These are phyloP conservation scores for Casuarina glauca DNA, from an alignment of 306 rosid species.

Conservation along the genomic window DNA sequence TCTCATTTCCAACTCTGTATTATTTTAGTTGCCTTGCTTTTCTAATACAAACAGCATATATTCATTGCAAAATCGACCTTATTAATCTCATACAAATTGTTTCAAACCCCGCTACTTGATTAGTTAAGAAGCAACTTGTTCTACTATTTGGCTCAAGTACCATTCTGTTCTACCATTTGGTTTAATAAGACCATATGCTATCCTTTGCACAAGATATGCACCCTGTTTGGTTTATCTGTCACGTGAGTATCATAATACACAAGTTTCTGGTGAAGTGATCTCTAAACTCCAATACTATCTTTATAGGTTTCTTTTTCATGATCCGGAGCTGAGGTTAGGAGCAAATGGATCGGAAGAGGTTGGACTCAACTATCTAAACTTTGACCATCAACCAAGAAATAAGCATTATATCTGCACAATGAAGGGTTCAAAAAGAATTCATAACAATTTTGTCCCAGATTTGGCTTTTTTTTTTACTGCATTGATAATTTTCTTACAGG, in stretches of 20 bases:
- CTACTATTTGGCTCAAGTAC: background rate
- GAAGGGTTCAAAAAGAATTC: background rate
- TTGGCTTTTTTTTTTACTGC: background rate
- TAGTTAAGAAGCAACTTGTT: too few species aligned
- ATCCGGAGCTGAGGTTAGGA: slow-evolving; percentile 7
- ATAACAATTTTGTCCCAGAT: background rate
- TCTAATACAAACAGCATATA: background rate
- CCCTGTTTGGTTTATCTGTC: background rate
- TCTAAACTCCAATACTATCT: background rate
- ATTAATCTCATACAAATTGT: background rate
- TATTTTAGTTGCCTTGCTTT: background rate
- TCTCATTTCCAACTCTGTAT: background rate
- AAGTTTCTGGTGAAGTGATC: background rate
- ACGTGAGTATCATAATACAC: background rate
- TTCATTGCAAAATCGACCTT: background rate
- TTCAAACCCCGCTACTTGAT: background rate
- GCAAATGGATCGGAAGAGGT: slow-evolving; percentile 12
- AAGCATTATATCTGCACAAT: background rate
- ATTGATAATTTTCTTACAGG: slow-evolving; percentile 7
- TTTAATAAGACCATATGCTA: background rate
- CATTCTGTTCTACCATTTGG: background rate
- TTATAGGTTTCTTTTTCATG: slow-evolving; percentile 9
- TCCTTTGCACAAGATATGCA: background rate
- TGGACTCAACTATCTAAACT: background rate
- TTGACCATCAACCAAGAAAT: background rate